phyloP scores from a whole-genome alignment of 495 filamentous ascomycete species.

The Chaetomium cochliodes region DNA sequence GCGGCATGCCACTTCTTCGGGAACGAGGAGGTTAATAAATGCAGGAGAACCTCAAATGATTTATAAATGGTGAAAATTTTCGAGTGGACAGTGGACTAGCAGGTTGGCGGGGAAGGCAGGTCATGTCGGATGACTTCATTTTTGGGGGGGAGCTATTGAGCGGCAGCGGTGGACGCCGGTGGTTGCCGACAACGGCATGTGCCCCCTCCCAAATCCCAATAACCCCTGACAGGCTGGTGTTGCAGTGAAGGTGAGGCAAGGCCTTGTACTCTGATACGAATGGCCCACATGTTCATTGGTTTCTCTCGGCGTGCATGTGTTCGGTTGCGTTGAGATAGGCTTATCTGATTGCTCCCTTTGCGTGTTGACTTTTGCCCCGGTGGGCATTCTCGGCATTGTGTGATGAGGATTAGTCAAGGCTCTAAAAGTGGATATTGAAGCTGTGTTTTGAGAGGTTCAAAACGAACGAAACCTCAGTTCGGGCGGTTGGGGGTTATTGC shows the following conservation, averaged over 20 bases:
- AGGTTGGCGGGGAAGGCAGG: background rate
- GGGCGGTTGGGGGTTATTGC: background rate
- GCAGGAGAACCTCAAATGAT: background rate
- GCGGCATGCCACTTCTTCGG: background rate
- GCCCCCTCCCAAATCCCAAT: background rate
- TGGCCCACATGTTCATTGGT: background rate
- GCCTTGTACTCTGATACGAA: too few relatives aligned
- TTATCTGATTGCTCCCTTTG: constrained; percentile 3
- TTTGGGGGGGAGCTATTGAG: background rate
- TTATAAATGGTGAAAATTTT: background rate
- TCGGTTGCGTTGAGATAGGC: constrained; percentile 17
- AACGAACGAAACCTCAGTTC: background rate
- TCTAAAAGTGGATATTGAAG: constrained; percentile 30
- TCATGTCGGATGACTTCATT: constrained; percentile 11
- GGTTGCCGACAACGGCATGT: constrained; percentile 10
- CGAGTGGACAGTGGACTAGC: background rate
- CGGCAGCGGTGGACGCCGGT: background rate
- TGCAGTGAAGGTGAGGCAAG: background rate
- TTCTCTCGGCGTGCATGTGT: constrained; percentile 10
- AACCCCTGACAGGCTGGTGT: background rate
- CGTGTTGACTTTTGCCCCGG: background rate
- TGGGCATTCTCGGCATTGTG: constrained; percentile 9
- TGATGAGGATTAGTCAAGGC: constrained; percentile 10
- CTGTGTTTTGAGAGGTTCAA: background rate
- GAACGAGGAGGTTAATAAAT: background rate